A percentile compares a stretch with the other conserved stretches of the same genome.
Conservation (phyloP, 345 rosid species). For the Erodium maritimum region DNA sequence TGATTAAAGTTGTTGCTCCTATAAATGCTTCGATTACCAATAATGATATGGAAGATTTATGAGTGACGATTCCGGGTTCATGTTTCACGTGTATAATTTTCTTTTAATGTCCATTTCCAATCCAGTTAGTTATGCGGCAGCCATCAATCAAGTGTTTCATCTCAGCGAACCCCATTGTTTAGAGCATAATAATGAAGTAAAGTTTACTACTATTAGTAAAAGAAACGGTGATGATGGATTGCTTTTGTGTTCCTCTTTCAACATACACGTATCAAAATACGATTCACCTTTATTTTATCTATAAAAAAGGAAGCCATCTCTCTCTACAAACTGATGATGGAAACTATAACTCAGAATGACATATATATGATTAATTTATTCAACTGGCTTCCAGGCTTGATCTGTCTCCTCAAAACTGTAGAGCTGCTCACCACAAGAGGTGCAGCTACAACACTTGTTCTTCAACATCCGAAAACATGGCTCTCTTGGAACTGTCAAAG, state of each 20-base stretch:
- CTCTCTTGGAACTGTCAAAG: slow-evolving; percentile 63
- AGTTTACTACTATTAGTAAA: not conserved
- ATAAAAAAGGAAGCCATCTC: not conserved
- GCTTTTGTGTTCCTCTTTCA: not conserved
- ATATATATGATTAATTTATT: not conserved
- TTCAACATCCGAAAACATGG: slow-evolving; percentile 44
- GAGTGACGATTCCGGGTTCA: too few relatives aligned
- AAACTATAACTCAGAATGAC: not conserved
- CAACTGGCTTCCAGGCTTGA: slow-evolving; percentile 28
- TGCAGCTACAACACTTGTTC: slow-evolving; percentile 50
- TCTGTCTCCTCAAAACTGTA: slow-evolving; percentile 27
- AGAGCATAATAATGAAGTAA: not conserved
- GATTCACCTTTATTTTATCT: not conserved
- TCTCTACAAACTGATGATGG: not conserved
- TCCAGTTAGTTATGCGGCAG: too few relatives aligned
- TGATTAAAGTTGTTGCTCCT: too few relatives aligned
- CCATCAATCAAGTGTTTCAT: too few relatives aligned
- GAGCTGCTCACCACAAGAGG: slow-evolving; percentile 27
- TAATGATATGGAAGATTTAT: too few relatives aligned
- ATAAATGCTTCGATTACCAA: too few relatives aligned
- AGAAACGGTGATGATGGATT: not conserved
- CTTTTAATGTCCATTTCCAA: too few relatives aligned
- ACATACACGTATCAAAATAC: not conserved
- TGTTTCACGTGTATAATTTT: too few relatives aligned
- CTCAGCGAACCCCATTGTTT: not conserved